phyloP scores from a whole-genome alignment of 805 yeast genomes.

The Candida hungchunana region DNA sequence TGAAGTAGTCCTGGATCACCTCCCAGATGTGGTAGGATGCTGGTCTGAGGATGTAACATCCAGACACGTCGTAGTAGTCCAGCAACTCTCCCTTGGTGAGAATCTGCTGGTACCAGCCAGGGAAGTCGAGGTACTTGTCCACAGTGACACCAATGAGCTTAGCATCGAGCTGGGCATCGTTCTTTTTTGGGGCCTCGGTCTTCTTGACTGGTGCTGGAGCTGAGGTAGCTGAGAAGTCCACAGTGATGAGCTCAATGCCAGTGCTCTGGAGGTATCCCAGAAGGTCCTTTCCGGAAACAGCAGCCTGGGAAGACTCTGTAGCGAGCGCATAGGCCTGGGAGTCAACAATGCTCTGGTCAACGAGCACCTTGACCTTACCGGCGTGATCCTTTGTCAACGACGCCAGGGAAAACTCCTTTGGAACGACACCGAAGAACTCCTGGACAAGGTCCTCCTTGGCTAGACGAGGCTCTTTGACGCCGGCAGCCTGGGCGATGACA shows the following conservation, averaged over 20 bases:
- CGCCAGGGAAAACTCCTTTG: constrained; percentile 63
- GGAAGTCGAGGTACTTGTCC: constrained; percentile 86
- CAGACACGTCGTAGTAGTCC: constrained; percentile 97
- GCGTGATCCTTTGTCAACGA: constrained; percentile 41
- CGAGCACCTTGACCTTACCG: constrained; percentile 54
- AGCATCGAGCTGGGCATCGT: constrained; percentile 65
- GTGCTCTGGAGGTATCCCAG: constrained; percentile 45
- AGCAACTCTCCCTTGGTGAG: constrained; percentile 96
- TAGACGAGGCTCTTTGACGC: constrained; percentile 79
- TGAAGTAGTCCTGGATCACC: constrained; percentile 83
- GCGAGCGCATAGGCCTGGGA: constrained; percentile 38
- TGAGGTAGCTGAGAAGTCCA: constrained; percentile 49
- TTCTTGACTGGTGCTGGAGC: constrained; percentile 26
- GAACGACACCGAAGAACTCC: constrained; percentile 51
- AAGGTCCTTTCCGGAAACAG: constrained; percentile 43
- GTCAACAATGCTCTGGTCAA: constrained; percentile 44
- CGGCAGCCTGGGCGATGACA: constrained; percentile 60
- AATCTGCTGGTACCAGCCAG: constrained; percentile 97
- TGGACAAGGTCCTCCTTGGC: constrained; percentile 78
- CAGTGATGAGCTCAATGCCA: constrained; percentile 48
- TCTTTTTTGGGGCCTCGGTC: constrained; percentile 27
- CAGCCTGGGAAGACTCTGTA: constrained; percentile 49
- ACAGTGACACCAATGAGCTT: constrained; percentile 94
- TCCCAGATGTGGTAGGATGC: constrained; percentile 95
- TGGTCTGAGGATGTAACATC: constrained; percentile 97